Evolutionary conservation across 306 rosid genomes (phyloP).

Genomic region (Cicer chorassanicum): DNA sequence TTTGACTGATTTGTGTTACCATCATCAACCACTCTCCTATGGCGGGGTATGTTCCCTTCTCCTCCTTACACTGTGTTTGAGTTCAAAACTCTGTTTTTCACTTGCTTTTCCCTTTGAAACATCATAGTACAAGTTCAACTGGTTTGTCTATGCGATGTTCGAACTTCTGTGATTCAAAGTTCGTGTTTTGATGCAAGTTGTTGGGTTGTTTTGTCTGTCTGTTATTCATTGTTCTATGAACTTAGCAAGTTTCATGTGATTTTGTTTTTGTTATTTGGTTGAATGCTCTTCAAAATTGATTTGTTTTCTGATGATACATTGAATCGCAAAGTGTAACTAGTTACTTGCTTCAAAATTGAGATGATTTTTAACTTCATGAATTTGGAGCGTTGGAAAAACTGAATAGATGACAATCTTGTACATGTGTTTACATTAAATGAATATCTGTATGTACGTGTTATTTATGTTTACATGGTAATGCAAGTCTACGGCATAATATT

Average conservation of each 20-base stretch:
- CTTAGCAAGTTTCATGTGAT: background rate
- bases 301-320: slow-evolving; percentile 1
- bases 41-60: slow-evolving; percentile 63
- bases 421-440: slow-evolving; percentile 4
- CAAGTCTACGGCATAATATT: background rate
- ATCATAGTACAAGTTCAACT: background rate
- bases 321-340: slow-evolving; percentile 5
- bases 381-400: background rate
- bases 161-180: slow-evolving; percentile 23
- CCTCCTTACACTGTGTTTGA: slow-evolving; percentile 14
- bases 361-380: background rate
- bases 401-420: slow-evolving; percentile 13
- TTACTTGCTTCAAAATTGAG: background rate
- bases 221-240: background rate
- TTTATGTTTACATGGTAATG: background rate
- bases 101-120: slow-evolving; percentile 1
- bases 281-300: background rate
- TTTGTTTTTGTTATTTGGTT: slow-evolving; percentile 10
- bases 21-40: slow-evolving; percentile 44
- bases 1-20: slow-evolving; percentile 20
- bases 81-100: background rate
- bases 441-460: background rate
- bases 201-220: slow-evolving; percentile 18
- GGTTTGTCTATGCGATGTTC: slow-evolving; percentile 3
- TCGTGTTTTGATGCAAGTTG: slow-evolving; percentile 27